A percentile compares a stretch with the other conserved stretches of the same genome.
Conservation (phyloP, 164 flowering plant species). For the Paratinospora sagittata region DNA sequence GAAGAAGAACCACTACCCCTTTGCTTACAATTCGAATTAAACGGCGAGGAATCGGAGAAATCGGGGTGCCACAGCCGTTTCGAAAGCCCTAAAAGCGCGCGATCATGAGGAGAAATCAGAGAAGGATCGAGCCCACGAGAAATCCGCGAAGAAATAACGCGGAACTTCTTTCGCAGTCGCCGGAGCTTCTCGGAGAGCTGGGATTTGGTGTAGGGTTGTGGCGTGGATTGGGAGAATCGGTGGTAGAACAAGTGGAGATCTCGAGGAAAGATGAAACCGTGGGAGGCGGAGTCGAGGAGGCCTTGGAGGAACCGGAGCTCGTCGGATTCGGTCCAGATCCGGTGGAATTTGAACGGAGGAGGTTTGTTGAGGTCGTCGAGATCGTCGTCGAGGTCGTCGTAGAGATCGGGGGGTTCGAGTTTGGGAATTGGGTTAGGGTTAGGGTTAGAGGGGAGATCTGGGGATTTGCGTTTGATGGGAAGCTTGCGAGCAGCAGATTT, state of each 20-base stretch:
- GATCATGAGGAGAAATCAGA: conserved; percentile 44
- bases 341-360: conserved; percentile 56
- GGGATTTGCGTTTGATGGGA: conserved; percentile 58
- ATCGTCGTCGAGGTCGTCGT: conserved; percentile 1
- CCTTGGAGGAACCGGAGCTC: conserved; percentile 58
- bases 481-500: conserved; percentile 48
- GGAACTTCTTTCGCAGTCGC: conserved; percentile 54
- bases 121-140: conserved; percentile 37
- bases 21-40: conserved; percentile 9
- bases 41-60: conserved; percentile 30
- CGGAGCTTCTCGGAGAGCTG: conserved; percentile 72
- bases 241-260: conserved; percentile 46
- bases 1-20: no score
- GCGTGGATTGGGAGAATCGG: conserved; percentile 41
- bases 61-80: conserved; percentile 50
- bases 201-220: conserved; percentile 55
- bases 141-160: conserved; percentile 38
- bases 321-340: conserved; percentile 64
- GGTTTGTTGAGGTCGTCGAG: conserved; percentile 19
- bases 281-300: conserved; percentile 38
- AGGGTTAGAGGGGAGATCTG: conserved; percentile 17
- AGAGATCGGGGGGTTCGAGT: conserved; percentile 8
- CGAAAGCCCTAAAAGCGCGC: conserved; percentile 39
- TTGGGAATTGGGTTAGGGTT: conserved; percentile 15
- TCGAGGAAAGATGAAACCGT: conserved; percentile 41